Percentiles rank a stretch among this genome's conserved stretches.
Conservation (phyloP, 148 eudicot genomes). For the Rhododendron ferrugineum region DNA sequence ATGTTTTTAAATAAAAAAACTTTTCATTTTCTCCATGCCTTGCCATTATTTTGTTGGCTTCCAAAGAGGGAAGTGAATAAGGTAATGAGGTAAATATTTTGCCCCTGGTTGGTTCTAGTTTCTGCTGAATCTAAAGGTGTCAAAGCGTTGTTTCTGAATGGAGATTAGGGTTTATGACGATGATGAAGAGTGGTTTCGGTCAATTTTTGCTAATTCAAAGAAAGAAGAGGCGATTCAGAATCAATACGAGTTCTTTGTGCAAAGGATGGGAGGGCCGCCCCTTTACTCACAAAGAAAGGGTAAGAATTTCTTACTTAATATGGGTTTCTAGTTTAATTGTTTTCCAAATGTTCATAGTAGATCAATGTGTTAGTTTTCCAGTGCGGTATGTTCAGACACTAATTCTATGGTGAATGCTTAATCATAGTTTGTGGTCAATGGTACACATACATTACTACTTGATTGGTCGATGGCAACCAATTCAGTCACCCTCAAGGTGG, state of each 20-base stretch:
- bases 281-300: constrained; percentile 83
- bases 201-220: constrained; percentile 72
- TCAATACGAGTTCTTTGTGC: constrained; percentile 90
- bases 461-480: neutral
- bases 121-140: neutral
- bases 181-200: constrained; percentile 92
- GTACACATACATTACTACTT: neutral
- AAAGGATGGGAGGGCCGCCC: constrained; percentile 94
- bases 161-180: constrained; percentile 80
- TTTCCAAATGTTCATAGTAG: neutral
- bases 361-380: neutral
- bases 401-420: neutral
- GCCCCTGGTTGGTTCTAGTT: neutral
- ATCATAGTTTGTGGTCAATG: neutral
- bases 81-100: neutral
- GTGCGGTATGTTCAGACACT: neutral
- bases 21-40: neutral
- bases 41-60: neutral
- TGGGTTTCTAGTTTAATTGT: neutral
- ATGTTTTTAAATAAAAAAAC: neutral
- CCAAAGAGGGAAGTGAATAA: neutral
- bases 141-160: neutral
- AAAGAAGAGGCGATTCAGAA: constrained; percentile 95
- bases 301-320: neutral
- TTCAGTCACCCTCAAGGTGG: neutral